A percentile compares a stretch with the other conserved stretches of the same genome.
Evolutionary conservation across 495 filamentous ascomycete species (phyloP).

Genomic region (Immersiella caudata): DNA sequence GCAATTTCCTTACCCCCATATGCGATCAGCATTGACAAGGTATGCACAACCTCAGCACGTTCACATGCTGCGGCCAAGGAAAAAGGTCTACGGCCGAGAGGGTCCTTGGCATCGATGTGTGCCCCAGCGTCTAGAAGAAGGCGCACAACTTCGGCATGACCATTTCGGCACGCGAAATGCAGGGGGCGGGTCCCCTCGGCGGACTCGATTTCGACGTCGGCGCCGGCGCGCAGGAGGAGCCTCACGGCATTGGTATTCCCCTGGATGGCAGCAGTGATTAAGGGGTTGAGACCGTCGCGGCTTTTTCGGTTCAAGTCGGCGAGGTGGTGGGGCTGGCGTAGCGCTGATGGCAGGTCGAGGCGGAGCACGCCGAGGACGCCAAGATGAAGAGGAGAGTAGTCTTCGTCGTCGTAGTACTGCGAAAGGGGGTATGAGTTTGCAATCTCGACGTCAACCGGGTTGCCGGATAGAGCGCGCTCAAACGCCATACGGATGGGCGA

Average conservation of each 20-base stretch:
- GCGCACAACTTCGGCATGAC: background rate
- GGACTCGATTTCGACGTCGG: slow-evolving; percentile 18
- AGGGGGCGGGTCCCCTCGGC: background rate
- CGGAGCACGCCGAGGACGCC: background rate
- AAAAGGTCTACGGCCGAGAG: background rate
- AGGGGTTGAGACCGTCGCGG: slow-evolving; percentile 41
- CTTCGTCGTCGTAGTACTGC: slow-evolving; percentile 6
- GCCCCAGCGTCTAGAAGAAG: background rate
- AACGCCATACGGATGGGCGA: slow-evolving; percentile 2
- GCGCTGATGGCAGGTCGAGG: background rate
- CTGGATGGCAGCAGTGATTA: slow-evolving; percentile 34
- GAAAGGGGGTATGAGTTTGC: slow-evolving; percentile 2
- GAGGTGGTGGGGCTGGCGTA: slow-evolving; percentile 10
- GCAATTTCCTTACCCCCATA: background rate
- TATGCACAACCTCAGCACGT: background rate
- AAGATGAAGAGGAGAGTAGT: slow-evolving; percentile 9
- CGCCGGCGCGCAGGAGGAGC: slow-evolving; percentile 20
- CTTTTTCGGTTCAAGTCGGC: background rate
- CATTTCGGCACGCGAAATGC: background rate
- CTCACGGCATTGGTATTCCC: slow-evolving; percentile 13
- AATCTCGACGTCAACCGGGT: background rate
- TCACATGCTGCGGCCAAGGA: background rate
- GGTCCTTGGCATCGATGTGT: background rate
- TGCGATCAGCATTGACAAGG: background rate
- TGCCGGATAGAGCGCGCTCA: background rate